Percentiles rank a stretch among this genome's conserved stretches.
Conservation (phyloP, 176 grass and related monocot genomes). For the Eremochloa ophiuroides region DNA sequence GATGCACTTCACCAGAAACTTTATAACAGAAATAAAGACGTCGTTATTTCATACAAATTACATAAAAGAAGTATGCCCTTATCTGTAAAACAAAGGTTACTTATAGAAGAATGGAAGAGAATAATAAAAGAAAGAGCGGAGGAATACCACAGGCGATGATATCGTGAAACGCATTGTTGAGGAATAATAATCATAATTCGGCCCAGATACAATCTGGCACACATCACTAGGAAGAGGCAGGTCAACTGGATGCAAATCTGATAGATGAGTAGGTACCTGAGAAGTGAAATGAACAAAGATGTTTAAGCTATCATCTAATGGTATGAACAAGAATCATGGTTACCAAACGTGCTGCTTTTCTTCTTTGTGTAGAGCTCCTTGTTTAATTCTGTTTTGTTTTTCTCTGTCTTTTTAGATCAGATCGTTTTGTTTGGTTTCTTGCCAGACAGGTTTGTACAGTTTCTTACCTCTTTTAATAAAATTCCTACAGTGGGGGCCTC, state of each 20-base stretch:
- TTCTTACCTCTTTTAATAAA: no score
- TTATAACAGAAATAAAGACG: not conserved
- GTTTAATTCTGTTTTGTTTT: no score
- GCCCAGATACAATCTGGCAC: slow-evolving; percentile 78
- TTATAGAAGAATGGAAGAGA: slow-evolving; percentile 21
- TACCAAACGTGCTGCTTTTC: no score
- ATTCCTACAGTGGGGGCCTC: no score
- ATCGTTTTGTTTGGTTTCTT: no score
- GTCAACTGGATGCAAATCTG: slow-evolving; percentile 56
- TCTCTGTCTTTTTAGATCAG: no score
- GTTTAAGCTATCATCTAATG: no score
- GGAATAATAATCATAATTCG: slow-evolving; percentile 87
- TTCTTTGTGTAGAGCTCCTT: no score
- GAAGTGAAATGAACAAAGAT: slow-evolving; percentile 33
- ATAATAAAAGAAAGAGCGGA: not conserved
- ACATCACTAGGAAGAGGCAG: slow-evolving; percentile 84
- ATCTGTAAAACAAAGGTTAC: not conserved
- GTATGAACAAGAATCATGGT: no score
- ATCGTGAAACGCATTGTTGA: slow-evolving; percentile 88
- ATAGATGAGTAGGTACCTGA: slow-evolving; percentile 62
- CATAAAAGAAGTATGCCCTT: not conserved
- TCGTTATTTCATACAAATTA: not conserved
- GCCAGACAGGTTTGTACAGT: no score
- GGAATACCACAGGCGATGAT: slow-evolving; percentile 80
- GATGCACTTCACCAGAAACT: not conserved